phyloP scores from a whole-genome alignment of 139 green algal genomes.

The Auxenochlorella protothecoides region DNA sequence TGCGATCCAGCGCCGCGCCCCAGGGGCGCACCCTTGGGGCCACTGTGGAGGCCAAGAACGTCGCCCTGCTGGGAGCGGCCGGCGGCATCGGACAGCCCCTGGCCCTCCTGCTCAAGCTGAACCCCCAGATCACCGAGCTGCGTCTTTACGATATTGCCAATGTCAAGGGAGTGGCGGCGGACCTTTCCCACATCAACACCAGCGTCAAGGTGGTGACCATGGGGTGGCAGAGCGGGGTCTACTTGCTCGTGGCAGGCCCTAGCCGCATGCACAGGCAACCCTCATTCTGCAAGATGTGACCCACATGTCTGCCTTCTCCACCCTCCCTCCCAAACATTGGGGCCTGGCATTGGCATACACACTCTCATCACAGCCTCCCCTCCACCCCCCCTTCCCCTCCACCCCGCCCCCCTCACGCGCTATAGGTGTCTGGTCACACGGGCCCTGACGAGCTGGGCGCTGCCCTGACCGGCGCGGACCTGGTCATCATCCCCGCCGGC shows the following conservation, averaged over 20 bases:
- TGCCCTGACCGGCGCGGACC: constrained; percentile 67
- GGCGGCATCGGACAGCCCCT: constrained; percentile 96
- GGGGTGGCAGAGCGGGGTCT: neutral
- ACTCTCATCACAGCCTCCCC: neutral
- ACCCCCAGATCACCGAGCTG: constrained; percentile 49
- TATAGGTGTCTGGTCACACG: constrained; percentile 56
- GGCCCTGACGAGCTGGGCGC: constrained; percentile 68
- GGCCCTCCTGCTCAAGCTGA: constrained; percentile 85
- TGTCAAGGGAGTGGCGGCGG: constrained; percentile 73
- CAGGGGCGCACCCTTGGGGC: too few relatives aligned
- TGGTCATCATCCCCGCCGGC: constrained; percentile 94
- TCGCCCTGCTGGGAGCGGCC: constrained; percentile 87
- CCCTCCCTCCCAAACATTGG: too few relatives aligned
- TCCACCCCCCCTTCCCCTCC: neutral
- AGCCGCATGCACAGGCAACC: neutral
- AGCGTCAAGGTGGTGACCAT: constrained; percentile 33
- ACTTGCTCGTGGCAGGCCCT: neutral
- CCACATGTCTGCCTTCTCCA: too few relatives aligned
- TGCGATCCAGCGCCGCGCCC: too few relatives aligned
- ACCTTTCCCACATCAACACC: constrained; percentile 92
- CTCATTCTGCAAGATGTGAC: too few relatives aligned
- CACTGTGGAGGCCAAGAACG: constrained; percentile 8
- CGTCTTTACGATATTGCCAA: constrained; percentile 90
- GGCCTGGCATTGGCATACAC: too few relatives aligned
- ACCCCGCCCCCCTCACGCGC: neutral